phyloP scores from a whole-genome alignment of 225 moss, liverwort and hornwort genomes.

The Pseudisothecium myosuroides region DNA sequence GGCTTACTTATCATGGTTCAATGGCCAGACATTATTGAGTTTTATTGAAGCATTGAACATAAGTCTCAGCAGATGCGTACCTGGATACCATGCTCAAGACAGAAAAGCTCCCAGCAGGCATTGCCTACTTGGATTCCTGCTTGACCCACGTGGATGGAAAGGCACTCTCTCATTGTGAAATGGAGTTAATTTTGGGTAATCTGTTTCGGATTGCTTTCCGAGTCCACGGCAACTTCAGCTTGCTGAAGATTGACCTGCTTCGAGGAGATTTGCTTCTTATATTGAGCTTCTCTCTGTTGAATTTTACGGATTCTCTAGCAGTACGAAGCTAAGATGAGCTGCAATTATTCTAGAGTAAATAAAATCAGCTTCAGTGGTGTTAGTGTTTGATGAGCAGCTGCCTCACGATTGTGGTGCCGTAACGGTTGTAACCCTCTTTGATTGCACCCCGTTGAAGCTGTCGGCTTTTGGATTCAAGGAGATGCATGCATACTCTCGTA shows the following conservation, averaged over 20 bases:
- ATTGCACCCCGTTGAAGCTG: background rate
- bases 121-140: constrained; percentile 24
- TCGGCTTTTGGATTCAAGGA: background rate
- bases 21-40: no score
- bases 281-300: background rate
- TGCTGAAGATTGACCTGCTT: background rate
- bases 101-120: constrained; percentile 27
- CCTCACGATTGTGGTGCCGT: background rate
- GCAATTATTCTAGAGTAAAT: background rate
- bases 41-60: background rate
- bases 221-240: background rate
- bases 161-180: constrained; percentile 18
- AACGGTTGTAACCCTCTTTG: background rate
- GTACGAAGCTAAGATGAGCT: background rate
- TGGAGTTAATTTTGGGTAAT: background rate
- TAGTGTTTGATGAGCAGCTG: background rate
- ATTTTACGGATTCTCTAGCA: background rate
- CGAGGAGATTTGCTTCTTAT: background rate
- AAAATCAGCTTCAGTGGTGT: background rate
- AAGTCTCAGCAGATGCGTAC: background rate
- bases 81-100: constrained; percentile 16
- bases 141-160: background rate
- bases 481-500: background rate
- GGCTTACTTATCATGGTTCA: background rate
- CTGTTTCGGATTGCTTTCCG: background rate